Percentiles rank a stretch among this genome's conserved stretches.
Evolutionary conservation across 345 rosid species (phyloP).

Genomic region (Gossypium bickii): DNA sequence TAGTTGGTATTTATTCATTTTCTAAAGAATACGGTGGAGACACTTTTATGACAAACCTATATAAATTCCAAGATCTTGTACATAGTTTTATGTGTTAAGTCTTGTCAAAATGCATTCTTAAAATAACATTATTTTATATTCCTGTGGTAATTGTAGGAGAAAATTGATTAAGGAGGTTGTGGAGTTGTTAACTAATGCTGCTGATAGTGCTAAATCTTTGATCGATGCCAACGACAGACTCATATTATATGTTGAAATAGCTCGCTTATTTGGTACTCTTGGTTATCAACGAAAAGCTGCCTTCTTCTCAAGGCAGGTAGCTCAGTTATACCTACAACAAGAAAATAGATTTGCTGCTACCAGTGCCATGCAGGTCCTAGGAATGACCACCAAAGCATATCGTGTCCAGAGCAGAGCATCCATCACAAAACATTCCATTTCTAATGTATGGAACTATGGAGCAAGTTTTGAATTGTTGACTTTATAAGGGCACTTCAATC

Average conservation of each 20-base stretch:
- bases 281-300: slow-evolving; percentile 96
- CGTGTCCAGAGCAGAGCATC: slow-evolving; percentile 91
- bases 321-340: slow-evolving; percentile 91
- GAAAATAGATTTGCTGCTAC: slow-evolving; percentile 88
- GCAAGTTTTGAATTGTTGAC: not conserved
- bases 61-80: not conserved
- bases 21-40: not conserved
- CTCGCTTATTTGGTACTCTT: slow-evolving; percentile 86
- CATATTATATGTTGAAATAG: slow-evolving; percentile 79
- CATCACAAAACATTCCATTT: slow-evolving; percentile 37
- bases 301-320: slow-evolving; percentile 97
- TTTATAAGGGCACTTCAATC: not conserved
- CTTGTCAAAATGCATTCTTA: not conserved
- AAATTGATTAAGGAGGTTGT: slow-evolving; percentile 86
- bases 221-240: slow-evolving; percentile 95
- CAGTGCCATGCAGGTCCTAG: slow-evolving; percentile 95
- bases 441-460: slow-evolving; percentile 30
- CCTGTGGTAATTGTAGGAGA: slow-evolving; percentile 51
- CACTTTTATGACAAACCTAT: not conserved
- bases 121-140: not conserved
- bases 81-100: not conserved
- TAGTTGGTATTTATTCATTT: not conserved
- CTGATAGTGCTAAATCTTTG: slow-evolving; percentile 92
- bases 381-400: slow-evolving; percentile 91
- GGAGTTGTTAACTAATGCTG: slow-evolving; percentile 83